Evolutionary conservation across 2,329 filamentous ascomycete genomes (phyloP).

Genomic region (Cytospora mali): DNA sequence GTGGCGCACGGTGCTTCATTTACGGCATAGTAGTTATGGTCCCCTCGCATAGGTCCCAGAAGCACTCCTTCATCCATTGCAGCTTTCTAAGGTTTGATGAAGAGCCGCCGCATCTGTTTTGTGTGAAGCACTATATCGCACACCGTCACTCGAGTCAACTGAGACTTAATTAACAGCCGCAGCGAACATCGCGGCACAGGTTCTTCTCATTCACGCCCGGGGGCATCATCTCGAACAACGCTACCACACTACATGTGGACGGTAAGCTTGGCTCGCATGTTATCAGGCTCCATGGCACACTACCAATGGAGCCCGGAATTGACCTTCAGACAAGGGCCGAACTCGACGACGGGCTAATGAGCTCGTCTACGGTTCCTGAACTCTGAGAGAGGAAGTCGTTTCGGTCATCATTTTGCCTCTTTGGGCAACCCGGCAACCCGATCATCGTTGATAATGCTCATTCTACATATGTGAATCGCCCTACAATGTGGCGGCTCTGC

Average conservation of each 20-base stretch:
- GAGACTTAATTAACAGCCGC: not conserved
- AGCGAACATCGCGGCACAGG: not conserved
- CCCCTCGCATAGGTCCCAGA: not conserved
- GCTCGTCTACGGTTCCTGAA: not conserved
- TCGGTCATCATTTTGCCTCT: constrained; percentile 10
- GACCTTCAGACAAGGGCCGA: not conserved
- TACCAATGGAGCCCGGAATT: not conserved
- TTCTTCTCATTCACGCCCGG: not conserved
- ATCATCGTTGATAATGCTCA: constrained; percentile 11
- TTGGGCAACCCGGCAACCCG: constrained; percentile 27
- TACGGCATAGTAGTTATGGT: not conserved
- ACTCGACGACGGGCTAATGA: constrained; percentile 1
- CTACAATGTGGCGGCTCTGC: constrained; percentile 10
- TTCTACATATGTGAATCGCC: not conserved
- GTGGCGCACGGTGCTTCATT: constrained; percentile 21
- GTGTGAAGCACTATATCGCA: not conserved
- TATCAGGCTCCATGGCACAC: not conserved
- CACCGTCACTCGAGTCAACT: not conserved
- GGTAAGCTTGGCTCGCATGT: not conserved
- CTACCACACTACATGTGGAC: not conserved
- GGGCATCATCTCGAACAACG: not conserved
- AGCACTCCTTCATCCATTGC: not conserved
- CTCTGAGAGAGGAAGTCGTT: not conserved
- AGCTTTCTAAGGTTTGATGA: not conserved
- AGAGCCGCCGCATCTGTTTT: not conserved